Evolutionary conservation across 108 stramenopile genomes (phyloP).

Genomic region (Poteriospumella lacustris): DNA sequence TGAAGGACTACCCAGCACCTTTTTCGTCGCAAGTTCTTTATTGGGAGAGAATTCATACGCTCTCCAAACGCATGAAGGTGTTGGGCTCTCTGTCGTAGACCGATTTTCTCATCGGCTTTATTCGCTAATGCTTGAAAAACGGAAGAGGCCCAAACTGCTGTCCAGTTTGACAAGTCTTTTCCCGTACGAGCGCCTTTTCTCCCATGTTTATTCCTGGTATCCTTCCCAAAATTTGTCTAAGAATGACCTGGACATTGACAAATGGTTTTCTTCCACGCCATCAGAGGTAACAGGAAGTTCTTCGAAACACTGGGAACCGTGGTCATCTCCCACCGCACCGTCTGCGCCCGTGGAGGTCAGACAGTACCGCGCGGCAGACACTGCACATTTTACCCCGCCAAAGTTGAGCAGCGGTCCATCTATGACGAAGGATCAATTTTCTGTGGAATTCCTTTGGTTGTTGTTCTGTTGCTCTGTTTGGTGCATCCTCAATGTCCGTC

Average conservation of each 20-base stretch:
- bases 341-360: too few species aligned
- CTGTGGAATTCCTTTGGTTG: too few species aligned
- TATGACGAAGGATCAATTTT: too few species aligned
- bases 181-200: background rate
- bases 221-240: background rate
- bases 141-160: background rate
- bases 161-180: background rate
- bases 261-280: background rate
- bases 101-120: constrained; percentile 58
- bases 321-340: too few species aligned
- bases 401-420: too few species aligned
- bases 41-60: constrained; percentile 71
- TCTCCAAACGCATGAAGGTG: constrained; percentile 52
- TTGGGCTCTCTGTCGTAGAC: constrained; percentile 67
- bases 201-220: background rate
- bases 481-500: too few species aligned
- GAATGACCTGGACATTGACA: background rate
- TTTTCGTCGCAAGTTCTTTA: constrained; percentile 64
- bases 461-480: too few species aligned
- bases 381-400: too few species aligned
- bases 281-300: background rate
- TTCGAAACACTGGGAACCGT: background rate
- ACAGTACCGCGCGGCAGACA: too few species aligned
- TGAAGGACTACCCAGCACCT: constrained; percentile 58
- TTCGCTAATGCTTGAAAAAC: background rate